Percentiles rank a stretch among this genome's conserved stretches.
These are phyloP conservation scores for Panicum miliaceum DNA, from an alignment of 176 grass and related monocot species.

Conservation along the genomic window DNA sequence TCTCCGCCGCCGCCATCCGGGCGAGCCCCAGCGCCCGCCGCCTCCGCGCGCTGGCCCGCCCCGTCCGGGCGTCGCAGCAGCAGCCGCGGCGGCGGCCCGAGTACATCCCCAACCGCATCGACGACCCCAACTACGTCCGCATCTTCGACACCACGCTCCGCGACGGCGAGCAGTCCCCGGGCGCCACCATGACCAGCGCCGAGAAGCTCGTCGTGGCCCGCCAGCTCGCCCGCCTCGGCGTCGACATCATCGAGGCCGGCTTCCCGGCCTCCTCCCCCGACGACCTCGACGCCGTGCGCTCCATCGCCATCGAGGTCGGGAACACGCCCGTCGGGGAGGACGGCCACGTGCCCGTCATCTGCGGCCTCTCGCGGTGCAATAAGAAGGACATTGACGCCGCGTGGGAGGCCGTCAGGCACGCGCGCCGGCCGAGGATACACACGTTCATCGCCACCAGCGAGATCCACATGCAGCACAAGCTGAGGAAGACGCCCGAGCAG, in stretches of 20 bases:
- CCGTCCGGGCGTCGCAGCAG: neutral
- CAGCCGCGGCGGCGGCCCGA: conserved; percentile 35
- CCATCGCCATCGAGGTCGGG: conserved; percentile 88
- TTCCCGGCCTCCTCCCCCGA: conserved; percentile 90
- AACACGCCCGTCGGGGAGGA: conserved; percentile 59
- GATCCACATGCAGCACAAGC: conserved; percentile 84
- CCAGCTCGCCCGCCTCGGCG: conserved; percentile 81
- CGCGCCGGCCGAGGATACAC: conserved; percentile 65
- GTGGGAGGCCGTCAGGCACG: conserved; percentile 90
- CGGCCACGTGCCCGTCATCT: conserved; percentile 79
- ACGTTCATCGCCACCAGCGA: conserved; percentile 96
- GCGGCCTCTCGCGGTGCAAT: conserved; percentile 80
- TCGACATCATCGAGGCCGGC: conserved; percentile 92
- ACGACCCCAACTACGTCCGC: conserved; percentile 81
- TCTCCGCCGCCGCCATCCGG: conserved; percentile 13
- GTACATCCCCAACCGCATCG: conserved; percentile 62
- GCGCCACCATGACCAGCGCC: conserved; percentile 85
- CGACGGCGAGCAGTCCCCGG: conserved; percentile 91
- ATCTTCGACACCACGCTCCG: conserved; percentile 94
- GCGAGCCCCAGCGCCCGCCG: conserved; percentile 10
- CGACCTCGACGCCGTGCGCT: conserved; percentile 92
- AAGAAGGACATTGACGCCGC: conserved; percentile 79
- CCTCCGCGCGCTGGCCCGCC: conserved; percentile 26
- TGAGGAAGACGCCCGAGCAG: conserved; percentile 67
- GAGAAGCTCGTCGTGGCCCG: conserved; percentile 86